Evolutionary conservation across 805 yeast species (phyloP).

Genomic region (Metschnikowia santaceciliae): DNA sequence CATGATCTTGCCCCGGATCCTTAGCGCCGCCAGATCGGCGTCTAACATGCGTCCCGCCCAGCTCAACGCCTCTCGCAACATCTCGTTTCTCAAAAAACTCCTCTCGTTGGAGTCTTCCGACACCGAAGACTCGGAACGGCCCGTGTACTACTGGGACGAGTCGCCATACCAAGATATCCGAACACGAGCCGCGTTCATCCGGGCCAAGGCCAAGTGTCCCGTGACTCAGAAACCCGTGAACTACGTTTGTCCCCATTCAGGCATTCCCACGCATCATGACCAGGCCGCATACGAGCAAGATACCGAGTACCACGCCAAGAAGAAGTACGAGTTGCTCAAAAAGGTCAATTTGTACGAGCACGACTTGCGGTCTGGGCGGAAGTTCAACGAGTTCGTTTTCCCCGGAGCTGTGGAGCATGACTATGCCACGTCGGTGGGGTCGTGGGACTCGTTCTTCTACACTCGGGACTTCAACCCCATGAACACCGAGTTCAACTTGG

Average conservation of each 20-base stretch:
- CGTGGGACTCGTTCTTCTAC: slow-evolving; percentile 92
- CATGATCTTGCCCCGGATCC: slow-evolving; percentile 2
- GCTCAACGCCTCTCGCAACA: slow-evolving; percentile 1
- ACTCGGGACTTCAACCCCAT: slow-evolving; percentile 90
- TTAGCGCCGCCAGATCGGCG: slow-evolving; percentile 3
- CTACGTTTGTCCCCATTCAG: slow-evolving; percentile 88
- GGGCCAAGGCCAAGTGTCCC: slow-evolving; percentile 86
- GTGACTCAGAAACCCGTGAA: slow-evolving; percentile 77
- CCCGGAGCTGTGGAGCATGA: slow-evolving; percentile 78
- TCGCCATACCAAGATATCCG: slow-evolving; percentile 86
- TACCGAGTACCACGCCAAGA: slow-evolving; percentile 60
- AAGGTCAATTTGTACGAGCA: slow-evolving; percentile 92
- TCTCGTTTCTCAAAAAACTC: slow-evolving; percentile 37
- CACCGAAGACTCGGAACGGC: slow-evolving; percentile 25
- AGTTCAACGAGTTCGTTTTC: slow-evolving; percentile 92
- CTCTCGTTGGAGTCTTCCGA: slow-evolving; percentile 33
- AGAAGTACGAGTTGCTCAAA: slow-evolving; percentile 68
- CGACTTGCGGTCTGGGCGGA: slow-evolving; percentile 89
- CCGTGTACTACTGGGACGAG: slow-evolving; percentile 75
- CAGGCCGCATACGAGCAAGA: slow-evolving; percentile 87
- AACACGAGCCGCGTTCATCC: slow-evolving; percentile 85
- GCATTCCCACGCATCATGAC: slow-evolving; percentile 94
- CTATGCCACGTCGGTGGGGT: slow-evolving; percentile 66
- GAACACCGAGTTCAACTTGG: slow-evolving; percentile 95
- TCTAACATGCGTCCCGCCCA: background rate